Conservation (phyloP, 2,329 filamentous ascomycete genomes). For the Arthrobotrys conoides region DNA sequence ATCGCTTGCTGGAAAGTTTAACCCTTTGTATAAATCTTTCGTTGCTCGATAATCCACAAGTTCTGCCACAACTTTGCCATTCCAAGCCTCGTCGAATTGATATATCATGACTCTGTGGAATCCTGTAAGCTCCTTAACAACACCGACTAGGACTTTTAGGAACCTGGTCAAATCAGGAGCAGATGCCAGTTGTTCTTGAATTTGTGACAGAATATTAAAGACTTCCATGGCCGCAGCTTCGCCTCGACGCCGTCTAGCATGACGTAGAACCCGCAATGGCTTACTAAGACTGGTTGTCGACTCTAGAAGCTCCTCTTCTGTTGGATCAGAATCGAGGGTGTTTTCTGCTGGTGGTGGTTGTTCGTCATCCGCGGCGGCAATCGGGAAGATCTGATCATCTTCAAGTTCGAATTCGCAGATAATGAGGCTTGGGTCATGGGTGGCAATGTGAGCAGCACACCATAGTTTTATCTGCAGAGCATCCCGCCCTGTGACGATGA, state of each 20-base stretch:
- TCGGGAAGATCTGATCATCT: slow-evolving; percentile 78
- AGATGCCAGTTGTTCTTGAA: slow-evolving; percentile 85
- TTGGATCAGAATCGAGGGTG: slow-evolving; percentile 80
- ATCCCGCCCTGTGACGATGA: slow-evolving; percentile 73
- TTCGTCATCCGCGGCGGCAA: slow-evolving; percentile 75
- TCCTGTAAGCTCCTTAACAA: slow-evolving; percentile 89
- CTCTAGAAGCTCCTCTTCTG: slow-evolving; percentile 79
- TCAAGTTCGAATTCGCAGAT: slow-evolving; percentile 92
- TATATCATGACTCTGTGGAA: slow-evolving; percentile 96
- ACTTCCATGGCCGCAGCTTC: slow-evolving; percentile 89
- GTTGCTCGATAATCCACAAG: slow-evolving; percentile 84
- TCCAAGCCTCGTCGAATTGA: slow-evolving; percentile 86
- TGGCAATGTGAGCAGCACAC: slow-evolving; percentile 85
- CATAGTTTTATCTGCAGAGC: slow-evolving; percentile 76
- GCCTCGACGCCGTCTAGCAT: slow-evolving; percentile 80
- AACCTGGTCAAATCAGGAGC: slow-evolving; percentile 80
- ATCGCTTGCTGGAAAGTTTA: slow-evolving; percentile 90
- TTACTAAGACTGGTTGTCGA: slow-evolving; percentile 83
- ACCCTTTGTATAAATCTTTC: slow-evolving; percentile 85
- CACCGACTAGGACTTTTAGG: slow-evolving; percentile 84
- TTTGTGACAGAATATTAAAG: slow-evolving; percentile 91
- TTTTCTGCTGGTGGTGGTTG: slow-evolving; percentile 77
- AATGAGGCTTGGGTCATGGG: slow-evolving; percentile 74
- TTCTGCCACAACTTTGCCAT: slow-evolving; percentile 89
- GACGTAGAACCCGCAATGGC: slow-evolving; percentile 81